These are phyloP conservation scores for Yamadazyma paraphyllophila DNA, from an alignment of 805 yeast genomes.

Conservation along the genomic window DNA sequence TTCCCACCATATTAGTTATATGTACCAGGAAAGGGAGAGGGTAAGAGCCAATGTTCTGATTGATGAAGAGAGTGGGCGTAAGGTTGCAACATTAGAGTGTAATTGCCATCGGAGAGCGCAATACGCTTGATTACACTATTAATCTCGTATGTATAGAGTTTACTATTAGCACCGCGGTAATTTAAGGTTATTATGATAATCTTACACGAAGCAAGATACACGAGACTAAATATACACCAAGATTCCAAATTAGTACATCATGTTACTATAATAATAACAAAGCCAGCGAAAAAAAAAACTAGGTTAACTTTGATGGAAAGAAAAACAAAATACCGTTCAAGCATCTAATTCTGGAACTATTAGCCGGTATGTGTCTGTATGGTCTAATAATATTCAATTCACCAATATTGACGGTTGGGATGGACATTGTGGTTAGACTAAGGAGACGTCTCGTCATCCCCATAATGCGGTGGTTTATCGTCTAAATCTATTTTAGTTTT, in stretches of 20 bases:
- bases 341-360: background rate
- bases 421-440: background rate
- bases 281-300: background rate
- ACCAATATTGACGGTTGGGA: background rate
- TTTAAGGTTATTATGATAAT: background rate
- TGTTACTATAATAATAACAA: background rate
- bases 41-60: too few relatives aligned
- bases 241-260: background rate
- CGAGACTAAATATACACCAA: background rate
- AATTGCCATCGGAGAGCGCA: too few relatives aligned
- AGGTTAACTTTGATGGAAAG: background rate
- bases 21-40: too few relatives aligned
- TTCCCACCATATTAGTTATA: too few relatives aligned
- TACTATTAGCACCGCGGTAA: background rate
- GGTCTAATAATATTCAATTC: background rate
- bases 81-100: too few relatives aligned
- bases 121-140: too few relatives aligned
- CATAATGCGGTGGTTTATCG: background rate
- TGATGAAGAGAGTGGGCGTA: too few relatives aligned
- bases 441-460: background rate
- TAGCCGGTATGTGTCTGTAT: slow-evolving; percentile 1
- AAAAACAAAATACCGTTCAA: background rate
- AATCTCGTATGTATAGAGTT: background rate
- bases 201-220: background rate
- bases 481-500: background rate